Conservation (phyloP, 805 yeast genomes). For the Aciculoconidium aculeatum region DNA sequence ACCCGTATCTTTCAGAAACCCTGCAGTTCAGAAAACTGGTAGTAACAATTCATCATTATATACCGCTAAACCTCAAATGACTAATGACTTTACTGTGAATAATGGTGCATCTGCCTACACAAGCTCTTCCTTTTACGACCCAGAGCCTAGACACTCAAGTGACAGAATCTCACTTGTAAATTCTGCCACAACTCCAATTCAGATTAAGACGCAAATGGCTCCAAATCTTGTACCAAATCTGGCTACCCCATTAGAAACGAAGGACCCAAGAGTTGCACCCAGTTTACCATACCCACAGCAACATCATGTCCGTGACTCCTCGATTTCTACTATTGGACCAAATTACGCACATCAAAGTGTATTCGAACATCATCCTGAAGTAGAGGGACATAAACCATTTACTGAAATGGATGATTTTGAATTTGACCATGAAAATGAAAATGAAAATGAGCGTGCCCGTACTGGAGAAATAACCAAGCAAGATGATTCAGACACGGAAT, state of each 20-base stretch:
- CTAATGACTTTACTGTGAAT: conserved; percentile 26
- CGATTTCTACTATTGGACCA: conserved; percentile 5
- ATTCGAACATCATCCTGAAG: conserved; percentile 41
- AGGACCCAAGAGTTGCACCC: conserved; percentile 14
- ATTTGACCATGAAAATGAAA: conserved; percentile 14
- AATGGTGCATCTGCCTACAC: conserved; percentile 4
- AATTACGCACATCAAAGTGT: conserved; percentile 19
- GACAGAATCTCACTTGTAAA: conserved; percentile 19
- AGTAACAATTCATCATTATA: conserved; percentile 19
- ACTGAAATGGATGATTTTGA: conserved; percentile 34
- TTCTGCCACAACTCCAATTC: conserved; percentile 30
- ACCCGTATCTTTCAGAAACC: conserved; percentile 1
- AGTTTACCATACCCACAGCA: conserved; percentile 21
- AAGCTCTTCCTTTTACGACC: conserved; percentile 6
- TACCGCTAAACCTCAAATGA: conserved; percentile 27
- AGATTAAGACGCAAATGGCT: conserved; percentile 25
- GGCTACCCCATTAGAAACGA: conserved; percentile 8
- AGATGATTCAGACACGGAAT: conserved; percentile 38
- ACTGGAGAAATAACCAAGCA: conserved; percentile 9
- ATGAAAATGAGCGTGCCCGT: conserved; percentile 14
- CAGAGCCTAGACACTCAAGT: conserved; percentile 4
- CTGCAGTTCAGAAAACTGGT: conserved; percentile 1
- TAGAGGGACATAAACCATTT: conserved; percentile 42
- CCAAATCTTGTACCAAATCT: conserved; percentile 23
- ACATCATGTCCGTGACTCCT: conserved; percentile 7